phyloP scores from a whole-genome alignment of 192 early-diverging fungal species.

The Coemansia sp. region DNA sequence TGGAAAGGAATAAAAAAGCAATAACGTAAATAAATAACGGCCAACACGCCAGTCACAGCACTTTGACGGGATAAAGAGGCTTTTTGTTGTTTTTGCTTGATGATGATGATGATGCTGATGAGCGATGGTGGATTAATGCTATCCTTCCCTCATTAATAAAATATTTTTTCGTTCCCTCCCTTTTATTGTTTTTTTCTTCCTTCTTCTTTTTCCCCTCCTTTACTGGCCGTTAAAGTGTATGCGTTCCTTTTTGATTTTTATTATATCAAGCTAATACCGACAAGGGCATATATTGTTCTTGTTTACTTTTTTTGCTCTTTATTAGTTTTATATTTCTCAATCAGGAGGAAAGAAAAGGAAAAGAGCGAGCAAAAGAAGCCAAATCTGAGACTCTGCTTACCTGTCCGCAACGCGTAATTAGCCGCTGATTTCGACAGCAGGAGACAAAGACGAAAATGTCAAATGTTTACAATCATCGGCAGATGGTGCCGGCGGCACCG shows the following conservation, averaged over 20 bases:
- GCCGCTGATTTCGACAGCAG: too few species aligned
- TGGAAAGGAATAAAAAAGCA: too few species aligned
- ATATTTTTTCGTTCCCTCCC: too few species aligned
- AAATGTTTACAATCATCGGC: constrained; percentile 77
- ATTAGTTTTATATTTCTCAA: neutral
- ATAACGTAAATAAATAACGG: too few species aligned
- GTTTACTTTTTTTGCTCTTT: neutral
- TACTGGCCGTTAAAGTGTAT: neutral
- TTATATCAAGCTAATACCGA: constrained; percentile 28
- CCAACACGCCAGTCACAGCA: too few species aligned
- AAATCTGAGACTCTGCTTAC: constrained; percentile 83
- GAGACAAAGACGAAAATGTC: constrained; percentile 51
- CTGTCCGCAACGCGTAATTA: constrained; percentile 64
- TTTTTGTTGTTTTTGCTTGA: too few species aligned
- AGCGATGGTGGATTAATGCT: neutral
- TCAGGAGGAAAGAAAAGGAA: constrained; percentile 46
- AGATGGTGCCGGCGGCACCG: constrained; percentile 69
- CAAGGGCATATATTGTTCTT: constrained; percentile 18
- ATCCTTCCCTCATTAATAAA: too few species aligned
- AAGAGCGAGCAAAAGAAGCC: constrained; percentile 87
- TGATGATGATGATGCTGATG: too few species aligned
- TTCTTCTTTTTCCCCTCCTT: neutral
- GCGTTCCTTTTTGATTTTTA: neutral
- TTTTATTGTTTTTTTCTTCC: neutral
- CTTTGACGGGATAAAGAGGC: too few species aligned